These are phyloP conservation scores for Boletus tylopilopsis DNA, from an alignment of 768 basidiomycete genomes.

Conservation along the genomic window DNA sequence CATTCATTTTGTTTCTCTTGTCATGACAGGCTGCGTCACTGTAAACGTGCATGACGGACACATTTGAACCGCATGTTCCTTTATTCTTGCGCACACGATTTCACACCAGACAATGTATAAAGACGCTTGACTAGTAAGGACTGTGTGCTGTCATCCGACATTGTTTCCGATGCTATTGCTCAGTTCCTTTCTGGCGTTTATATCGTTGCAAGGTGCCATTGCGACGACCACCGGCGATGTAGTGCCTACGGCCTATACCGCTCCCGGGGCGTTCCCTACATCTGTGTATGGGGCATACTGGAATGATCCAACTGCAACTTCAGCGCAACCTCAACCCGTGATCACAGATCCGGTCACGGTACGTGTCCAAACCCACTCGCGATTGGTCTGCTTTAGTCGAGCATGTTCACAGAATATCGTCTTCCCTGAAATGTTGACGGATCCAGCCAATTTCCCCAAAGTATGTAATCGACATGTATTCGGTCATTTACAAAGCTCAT, in stretches of 20 bases:
- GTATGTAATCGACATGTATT: conserved; percentile 14
- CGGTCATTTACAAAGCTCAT: too few relatives aligned
- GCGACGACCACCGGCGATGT: neutral
- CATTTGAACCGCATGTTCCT: neutral
- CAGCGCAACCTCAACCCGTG: conserved; percentile 65
- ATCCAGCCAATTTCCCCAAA: conserved; percentile 37
- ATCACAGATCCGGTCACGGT: conserved; percentile 67
- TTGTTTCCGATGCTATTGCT: too few relatives aligned
- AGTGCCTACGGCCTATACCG: conserved; percentile 44
- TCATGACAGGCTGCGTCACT: too few relatives aligned
- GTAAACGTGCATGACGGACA: conserved; percentile 2
- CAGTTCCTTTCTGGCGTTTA: too few relatives aligned
- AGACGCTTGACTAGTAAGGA: neutral
- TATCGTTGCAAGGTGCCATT: neutral
- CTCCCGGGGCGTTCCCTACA: conserved; percentile 57
- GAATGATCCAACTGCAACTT: conserved; percentile 59
- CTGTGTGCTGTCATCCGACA: too few relatives aligned
- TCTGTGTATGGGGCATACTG: conserved; percentile 42
- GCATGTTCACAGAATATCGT: conserved; percentile 40
- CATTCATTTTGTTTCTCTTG: too few relatives aligned
- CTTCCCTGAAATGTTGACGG: conserved; percentile 39
- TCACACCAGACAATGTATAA: conserved; percentile 5
- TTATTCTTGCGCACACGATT: neutral
- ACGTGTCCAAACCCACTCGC: conserved; percentile 9
- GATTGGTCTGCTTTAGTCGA: neutral